phyloP scores from a whole-genome alignment of 208 protist genomes.

The Leishmania major region DNA sequence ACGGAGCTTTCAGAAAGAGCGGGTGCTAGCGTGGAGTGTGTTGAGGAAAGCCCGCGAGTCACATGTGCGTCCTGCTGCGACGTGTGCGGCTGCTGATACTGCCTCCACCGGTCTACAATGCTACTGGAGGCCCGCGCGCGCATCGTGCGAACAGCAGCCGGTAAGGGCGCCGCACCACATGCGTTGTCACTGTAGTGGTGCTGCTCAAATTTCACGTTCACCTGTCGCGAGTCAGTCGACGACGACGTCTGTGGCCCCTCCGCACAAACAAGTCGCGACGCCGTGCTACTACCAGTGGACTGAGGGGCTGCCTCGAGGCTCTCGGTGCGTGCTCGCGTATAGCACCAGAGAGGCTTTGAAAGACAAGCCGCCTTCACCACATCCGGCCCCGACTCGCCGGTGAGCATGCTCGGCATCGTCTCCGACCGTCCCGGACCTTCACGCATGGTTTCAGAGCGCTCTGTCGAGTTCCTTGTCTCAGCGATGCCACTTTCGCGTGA shows the following conservation, averaged over 20 bases:
- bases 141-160: not conserved
- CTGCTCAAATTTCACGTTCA: not conserved
- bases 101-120: constrained; percentile 20
- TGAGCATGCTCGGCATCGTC: not conserved
- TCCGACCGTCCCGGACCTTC: not conserved
- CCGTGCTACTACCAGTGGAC: not conserved
- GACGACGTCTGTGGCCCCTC: not conserved
- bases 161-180: not conserved
- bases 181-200: not conserved
- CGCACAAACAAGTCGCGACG: not conserved
- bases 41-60: not conserved
- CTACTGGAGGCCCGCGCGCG: not conserved
- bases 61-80: not conserved
- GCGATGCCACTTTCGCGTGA: not conserved
- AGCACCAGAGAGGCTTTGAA: not conserved
- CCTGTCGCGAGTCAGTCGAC: not conserved
- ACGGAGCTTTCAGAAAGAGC: not conserved
- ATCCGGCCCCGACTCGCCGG: not conserved
- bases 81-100: not conserved
- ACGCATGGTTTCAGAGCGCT: not conserved
- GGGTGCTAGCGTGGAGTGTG: not conserved
- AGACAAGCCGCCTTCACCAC: not conserved
- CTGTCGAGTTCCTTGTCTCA: not conserved
- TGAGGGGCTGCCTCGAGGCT: not conserved
- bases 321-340: not conserved